Conservation (phyloP, 257 asterid species). For the Cruciata laevipes region DNA sequence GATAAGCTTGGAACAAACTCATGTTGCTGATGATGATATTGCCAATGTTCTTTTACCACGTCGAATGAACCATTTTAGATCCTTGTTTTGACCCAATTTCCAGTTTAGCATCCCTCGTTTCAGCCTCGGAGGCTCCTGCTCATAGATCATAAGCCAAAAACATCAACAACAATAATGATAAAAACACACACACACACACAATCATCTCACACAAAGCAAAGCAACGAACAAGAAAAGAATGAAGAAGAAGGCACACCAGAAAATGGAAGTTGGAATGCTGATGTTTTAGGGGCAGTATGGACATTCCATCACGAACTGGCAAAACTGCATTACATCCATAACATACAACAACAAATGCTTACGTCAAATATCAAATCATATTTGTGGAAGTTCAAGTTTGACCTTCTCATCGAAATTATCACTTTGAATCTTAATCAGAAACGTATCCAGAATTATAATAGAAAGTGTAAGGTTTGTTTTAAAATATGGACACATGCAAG, state of each 20-base stretch:
- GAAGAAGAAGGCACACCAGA: conserved; percentile 38
- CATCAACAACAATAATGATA: background rate
- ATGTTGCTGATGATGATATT: conserved; percentile 13
- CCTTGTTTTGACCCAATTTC: conserved; percentile 39
- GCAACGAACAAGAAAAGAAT: background rate
- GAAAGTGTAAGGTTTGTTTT: no score
- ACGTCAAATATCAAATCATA: background rate
- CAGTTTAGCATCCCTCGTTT: conserved; percentile 34
- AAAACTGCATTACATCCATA: conserved; percentile 25
- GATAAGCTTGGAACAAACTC: background rate
- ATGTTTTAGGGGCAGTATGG: conserved; percentile 28
- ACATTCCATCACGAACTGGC: conserved; percentile 32
- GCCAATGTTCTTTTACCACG: conserved; percentile 37
- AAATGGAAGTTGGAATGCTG: conserved; percentile 39
- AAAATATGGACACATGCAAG: background rate
- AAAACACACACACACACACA: background rate
- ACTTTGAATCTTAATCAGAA: no score
- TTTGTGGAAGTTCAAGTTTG: background rate
- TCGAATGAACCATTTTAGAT: conserved; percentile 34
- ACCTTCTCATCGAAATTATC: background rate
- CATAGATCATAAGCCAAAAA: background rate
- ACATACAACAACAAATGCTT: background rate
- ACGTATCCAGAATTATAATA: background rate
- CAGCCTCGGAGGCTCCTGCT: conserved; percentile 38
- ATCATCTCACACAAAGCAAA: no score